Base-by-base conservation (phyloP, 179 eudicot genomes). In the Camellia oleifera region DNA sequence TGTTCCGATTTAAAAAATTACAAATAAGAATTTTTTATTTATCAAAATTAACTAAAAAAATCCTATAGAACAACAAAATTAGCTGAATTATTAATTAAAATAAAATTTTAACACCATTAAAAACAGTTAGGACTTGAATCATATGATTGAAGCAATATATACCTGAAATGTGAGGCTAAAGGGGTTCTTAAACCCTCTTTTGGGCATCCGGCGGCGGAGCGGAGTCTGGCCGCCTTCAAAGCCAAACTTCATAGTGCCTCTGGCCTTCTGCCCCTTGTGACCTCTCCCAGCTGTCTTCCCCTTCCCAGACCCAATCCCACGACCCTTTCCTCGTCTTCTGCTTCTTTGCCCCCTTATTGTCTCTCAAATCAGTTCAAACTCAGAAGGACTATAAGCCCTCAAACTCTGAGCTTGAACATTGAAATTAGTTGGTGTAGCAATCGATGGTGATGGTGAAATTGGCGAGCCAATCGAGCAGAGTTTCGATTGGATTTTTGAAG, bases 171-270 rank as follows among this genome's bases (percentile, higher is more conserved):
- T 87, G 76, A 95, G 93, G 85, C 85, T 84, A 80, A 95, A 95
- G 2, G 98, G 98, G 78, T 95, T 94, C 82, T 89, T 91, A 83
- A 95, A 95, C 40, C 98, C 99, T 7, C 98, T 86, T 78, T 94
- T 95, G 1, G 99, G 98, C 75, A 95, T 80, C 4, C 95, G 84
- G 2, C 97, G 89, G 8, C 98, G 87, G 20, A 95, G 79, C 2
- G 99, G 98, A n/a, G 99, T 95, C 80, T 95, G 99, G 0, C 98
- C 99, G n/a, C 99, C 99, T 82, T 95, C 99, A 63, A 95, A 95
- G 14, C 99, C 98, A 46, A 93, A 92, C 82, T 93, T 93, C 73
- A 65, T 69, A 10, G 98, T 94, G 3, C 99, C 99, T 70, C 98
- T 91, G 11, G 98, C 98, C 80, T 90, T 92, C 92, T 95, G 99